These are phyloP conservation scores for Tephrocybe rancida DNA, from an alignment of 768 basidiomycete species.

Conservation along the genomic window DNA sequence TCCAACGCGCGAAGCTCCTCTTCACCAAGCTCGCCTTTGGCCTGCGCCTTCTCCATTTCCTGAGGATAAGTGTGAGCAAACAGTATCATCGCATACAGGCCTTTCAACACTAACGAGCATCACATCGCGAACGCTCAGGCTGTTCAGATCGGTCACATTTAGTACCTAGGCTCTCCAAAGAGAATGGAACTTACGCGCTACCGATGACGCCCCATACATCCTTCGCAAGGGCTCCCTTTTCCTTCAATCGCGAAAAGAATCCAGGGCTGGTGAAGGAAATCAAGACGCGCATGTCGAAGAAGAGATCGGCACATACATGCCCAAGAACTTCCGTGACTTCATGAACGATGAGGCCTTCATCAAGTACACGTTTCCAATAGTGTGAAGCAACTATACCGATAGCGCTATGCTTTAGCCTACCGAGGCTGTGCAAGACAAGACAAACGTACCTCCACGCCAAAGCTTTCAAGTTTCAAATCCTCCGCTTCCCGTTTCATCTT, in stretches of 20 bases:
- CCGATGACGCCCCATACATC: slow-evolving; percentile 97
- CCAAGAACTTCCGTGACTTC: slow-evolving; percentile 90
- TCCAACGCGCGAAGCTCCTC: slow-evolving; percentile 87
- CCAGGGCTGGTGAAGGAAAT: slow-evolving; percentile 58
- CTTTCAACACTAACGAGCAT: slow-evolving; percentile 51
- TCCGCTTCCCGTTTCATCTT: slow-evolving; percentile 85
- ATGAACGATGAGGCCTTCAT: slow-evolving; percentile 91
- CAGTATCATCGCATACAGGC: neutral
- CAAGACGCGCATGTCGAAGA: neutral
- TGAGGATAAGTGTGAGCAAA: neutral
- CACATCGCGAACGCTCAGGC: slow-evolving; percentile 73
- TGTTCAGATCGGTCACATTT: slow-evolving; percentile 24
- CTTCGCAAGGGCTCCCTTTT: slow-evolving; percentile 91
- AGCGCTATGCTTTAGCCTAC: neutral
- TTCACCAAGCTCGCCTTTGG: slow-evolving; percentile 86
- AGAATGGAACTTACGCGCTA: slow-evolving; percentile 71
- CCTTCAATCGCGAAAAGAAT: slow-evolving; percentile 92
- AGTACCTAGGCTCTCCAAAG: slow-evolving; percentile 3
- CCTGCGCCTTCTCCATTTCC: slow-evolving; percentile 91
- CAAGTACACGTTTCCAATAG: slow-evolving; percentile 90
- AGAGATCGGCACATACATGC: slow-evolving; percentile 63
- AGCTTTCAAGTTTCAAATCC: slow-evolving; percentile 95
- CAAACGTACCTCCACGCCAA: slow-evolving; percentile 85
- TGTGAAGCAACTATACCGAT: slow-evolving; percentile 71
- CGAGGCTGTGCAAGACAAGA: neutral